Base-by-base conservation (phyloP, 345 rosid genomes). In the Bruguiera parviflora region DNA sequence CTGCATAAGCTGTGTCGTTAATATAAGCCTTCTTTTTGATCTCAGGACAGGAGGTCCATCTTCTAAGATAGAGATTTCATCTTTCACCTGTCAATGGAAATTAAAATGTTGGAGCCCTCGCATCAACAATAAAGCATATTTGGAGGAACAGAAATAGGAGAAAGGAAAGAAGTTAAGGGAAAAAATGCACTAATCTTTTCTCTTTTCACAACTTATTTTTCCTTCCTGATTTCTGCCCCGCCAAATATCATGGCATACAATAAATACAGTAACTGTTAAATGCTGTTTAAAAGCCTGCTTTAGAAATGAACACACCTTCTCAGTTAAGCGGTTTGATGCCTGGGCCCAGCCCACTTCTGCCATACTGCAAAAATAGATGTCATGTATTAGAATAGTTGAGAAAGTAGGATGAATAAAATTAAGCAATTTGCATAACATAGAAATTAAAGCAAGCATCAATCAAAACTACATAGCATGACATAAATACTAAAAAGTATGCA, bases 1-100 rank as follows among this genome's bases (percentile, higher is more conserved):
- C 84, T 95, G 99, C 85, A 87, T 84, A 69, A 95, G 91, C 67
- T 90, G 96, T 25, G 89, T 77, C 25, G 98, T 85, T 82, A 86
- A 67, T 67, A 89, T 67, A 70, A 88, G 84, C 80, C 98, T 90
- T 85, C 88, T 87, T 86, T 81, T 95, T 62, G 92, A 80, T 77
- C 86, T 85, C 65, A 79, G 64, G 46, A 73, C 25, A 7, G 81
- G 82, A 39, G 60, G 68, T 37, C 78, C 79, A 71, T 88, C 94
- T 61, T 84, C 93, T 66, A 73, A 70, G 29, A 71, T 64, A 68
- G 86, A 87, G 75, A 65, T 59, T 58, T 77, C 89, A 74, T 79
- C 84, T 79, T 83, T 92, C 78, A 86, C 82, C 99, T 95, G 81
- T 32, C 58, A 68, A 66, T 18, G 72, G 49, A 80, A 65, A 62